phyloP scores from a whole-genome alignment of 495 filamentous ascomycete genomes.

The Penicillium waksmanii region DNA sequence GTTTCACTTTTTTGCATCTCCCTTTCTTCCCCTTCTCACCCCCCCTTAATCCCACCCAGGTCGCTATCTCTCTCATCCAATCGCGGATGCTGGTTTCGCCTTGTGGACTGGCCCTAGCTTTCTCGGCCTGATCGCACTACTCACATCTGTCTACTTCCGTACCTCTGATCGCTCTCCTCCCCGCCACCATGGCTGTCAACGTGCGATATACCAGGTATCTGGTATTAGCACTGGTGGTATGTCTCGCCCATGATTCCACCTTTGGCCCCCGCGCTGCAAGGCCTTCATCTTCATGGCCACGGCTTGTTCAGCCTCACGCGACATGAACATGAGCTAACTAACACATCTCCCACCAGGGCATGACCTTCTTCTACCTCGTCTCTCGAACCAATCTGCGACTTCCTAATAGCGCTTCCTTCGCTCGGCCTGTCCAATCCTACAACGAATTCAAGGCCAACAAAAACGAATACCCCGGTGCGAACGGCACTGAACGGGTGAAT shows the following conservation, averaged over 20 bases:
- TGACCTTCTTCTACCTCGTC: constrained; percentile 79
- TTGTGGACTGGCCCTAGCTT: constrained; percentile 5
- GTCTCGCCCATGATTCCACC: constrained; percentile 29
- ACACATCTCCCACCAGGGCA: constrained; percentile 50
- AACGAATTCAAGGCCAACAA: constrained; percentile 35
- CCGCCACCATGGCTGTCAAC: constrained; percentile 63
- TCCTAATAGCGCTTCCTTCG: constrained; percentile 33
- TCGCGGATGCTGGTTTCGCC: constrained; percentile 7
- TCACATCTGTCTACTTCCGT: constrained; percentile 11
- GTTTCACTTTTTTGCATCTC: constrained; percentile 7
- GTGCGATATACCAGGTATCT: constrained; percentile 85
- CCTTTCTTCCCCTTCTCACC: constrained; percentile 4
- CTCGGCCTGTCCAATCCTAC: constrained; percentile 26
- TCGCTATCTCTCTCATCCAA: neutral
- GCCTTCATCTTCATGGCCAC: neutral
- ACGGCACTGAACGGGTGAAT: constrained; percentile 74
- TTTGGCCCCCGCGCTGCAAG: neutral
- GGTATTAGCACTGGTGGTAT: constrained; percentile 82
- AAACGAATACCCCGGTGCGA: constrained; percentile 47
- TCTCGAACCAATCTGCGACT: constrained; percentile 67
- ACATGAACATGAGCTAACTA: neutral
- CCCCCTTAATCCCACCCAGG: constrained; percentile 3
- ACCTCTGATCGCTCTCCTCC: constrained; percentile 8
- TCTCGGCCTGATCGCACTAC: constrained; percentile 13
- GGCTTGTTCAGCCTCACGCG: neutral